Base-by-base conservation (phyloP, 1,284 basidiomycete species). In the Rhodotorula glutinis region DNA sequence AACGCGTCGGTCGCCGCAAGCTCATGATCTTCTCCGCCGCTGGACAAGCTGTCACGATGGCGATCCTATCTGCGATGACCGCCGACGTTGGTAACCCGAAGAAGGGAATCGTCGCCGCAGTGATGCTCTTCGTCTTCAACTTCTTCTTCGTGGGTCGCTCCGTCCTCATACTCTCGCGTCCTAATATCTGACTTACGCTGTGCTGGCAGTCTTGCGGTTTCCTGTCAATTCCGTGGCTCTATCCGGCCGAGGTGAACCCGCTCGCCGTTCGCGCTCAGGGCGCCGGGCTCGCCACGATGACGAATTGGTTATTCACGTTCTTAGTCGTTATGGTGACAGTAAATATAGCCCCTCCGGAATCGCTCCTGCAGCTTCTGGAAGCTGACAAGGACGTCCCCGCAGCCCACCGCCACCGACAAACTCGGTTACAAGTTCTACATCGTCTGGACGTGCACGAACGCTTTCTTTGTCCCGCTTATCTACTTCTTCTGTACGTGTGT, bases 391-490 rank as follows among this genome's bases (percentile, higher is more conserved):
- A 47, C 2, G 23, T 47, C 23, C 13, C 46, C 2, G 21, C 13
- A 11, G 46, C n/a, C 46, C 21, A 11, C 23, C 46, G 21, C n/a
- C 16, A 47, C 46, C 21, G 46, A 3, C 23, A 38, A 2, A 41
- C n/a, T 3, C 10, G 17, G 5, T 25, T 8, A 25, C 25, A 53
- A 30, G 33, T 53, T 41, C 57, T 63, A 68, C 49, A 47, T 56
- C 21, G 69, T 68, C 44, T 40, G 77, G 46, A 66, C 82, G 66
- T 82, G 82, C 73, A 82, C 88, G 73, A 83, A 85, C 63, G 87
- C 87, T 60, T 88, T 87, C 79, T 84, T 87, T 68, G 84, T 85
- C 57, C 83, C 88, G 66, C 84, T 88, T 57, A 88, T 86, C 49
- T 87, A 89, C 62, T 63, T 40, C 29, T 69, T 64, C 25, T 13